Conservation (phyloP, 2,329 filamentous ascomycete genomes). For the Orbilia blumenaviensis region DNA sequence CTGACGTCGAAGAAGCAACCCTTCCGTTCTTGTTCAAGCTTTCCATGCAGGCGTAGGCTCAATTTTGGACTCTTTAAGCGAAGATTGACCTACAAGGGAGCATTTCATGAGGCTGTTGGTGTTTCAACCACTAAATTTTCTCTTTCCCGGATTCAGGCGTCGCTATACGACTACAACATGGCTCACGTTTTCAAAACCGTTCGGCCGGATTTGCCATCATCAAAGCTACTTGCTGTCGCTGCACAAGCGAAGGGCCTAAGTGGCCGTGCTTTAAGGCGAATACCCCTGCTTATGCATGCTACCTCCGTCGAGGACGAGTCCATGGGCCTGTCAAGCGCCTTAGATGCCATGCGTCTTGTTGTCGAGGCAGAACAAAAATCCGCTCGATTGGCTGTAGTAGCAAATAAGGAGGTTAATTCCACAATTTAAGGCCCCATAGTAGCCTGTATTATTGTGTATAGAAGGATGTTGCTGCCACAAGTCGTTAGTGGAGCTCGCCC, state of each 20-base stretch:
- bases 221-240: slow-evolving; percentile 55
- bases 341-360: slow-evolving; percentile 39
- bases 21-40: slow-evolving; percentile 10
- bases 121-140: slow-evolving; percentile 12
- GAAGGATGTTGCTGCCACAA: not conserved
- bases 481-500: slow-evolving; percentile 15
- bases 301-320: slow-evolving; percentile 27
- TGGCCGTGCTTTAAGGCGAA: slow-evolving; percentile 55
- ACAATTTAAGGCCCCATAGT: slow-evolving; percentile 1
- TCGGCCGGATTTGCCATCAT: slow-evolving; percentile 55
- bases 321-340: slow-evolving; percentile 38
- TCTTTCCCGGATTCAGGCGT: slow-evolving; percentile 3
- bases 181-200: slow-evolving; percentile 49
- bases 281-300: slow-evolving; percentile 58
- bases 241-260: slow-evolving; percentile 54
- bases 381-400: slow-evolving; percentile 9
- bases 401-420: not conserved
- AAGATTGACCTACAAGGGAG: slow-evolving; percentile 50
- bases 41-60: slow-evolving; percentile 34
- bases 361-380: slow-evolving; percentile 24
- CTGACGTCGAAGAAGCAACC: not conserved
- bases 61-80: slow-evolving; percentile 48
- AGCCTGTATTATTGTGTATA: not conserved
- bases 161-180: slow-evolving; percentile 46
- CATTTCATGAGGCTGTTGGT: slow-evolving; percentile 53